These are phyloP conservation scores for Bacterosira constricta DNA, from an alignment of 108 stramenopile species.

Conservation along the genomic window DNA sequence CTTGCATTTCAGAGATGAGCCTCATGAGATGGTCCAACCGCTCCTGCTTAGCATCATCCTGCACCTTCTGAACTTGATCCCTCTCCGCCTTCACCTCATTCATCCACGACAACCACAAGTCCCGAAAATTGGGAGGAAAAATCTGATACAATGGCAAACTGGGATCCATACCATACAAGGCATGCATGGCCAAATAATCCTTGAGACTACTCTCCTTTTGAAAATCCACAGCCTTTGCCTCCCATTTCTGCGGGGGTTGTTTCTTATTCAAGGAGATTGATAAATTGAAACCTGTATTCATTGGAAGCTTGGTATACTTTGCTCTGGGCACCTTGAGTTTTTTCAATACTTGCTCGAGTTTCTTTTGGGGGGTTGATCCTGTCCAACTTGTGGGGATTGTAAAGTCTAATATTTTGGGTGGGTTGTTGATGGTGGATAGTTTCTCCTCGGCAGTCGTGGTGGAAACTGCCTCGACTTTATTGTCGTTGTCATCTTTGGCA, in stretches of 20 bases:
- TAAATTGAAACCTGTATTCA: conserved; percentile 38
- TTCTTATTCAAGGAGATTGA: conserved; percentile 27
- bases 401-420: conserved; percentile 8
- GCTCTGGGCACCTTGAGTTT: conserved; percentile 60
- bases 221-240: conserved; percentile 12
- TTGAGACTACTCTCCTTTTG: conserved; percentile 29
- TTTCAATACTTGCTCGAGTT: conserved; percentile 59
- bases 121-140: conserved; percentile 64
- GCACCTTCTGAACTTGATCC: conserved; percentile 15
- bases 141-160: conserved; percentile 58
- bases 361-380: conserved; percentile 66
- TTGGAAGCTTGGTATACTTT: conserved; percentile 48
- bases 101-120: conserved; percentile 73
- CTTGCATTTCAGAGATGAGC: conserved; percentile 27
- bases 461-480: conserved; percentile 25
- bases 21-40: conserved; percentile 41
- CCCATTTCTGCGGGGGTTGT: conserved; percentile 11
- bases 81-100: conserved; percentile 36
- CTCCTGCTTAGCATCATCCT: conserved; percentile 25
- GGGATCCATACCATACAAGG: conserved; percentile 66
- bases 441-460: neutral
- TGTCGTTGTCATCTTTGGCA: conserved; percentile 25
- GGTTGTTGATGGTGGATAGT: neutral
- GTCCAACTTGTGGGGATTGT: conserved; percentile 73
- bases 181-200: conserved; percentile 62